Evolutionary conservation across 495 filamentous ascomycete genomes (phyloP).

Genomic region (Letharia lupina): DNA sequence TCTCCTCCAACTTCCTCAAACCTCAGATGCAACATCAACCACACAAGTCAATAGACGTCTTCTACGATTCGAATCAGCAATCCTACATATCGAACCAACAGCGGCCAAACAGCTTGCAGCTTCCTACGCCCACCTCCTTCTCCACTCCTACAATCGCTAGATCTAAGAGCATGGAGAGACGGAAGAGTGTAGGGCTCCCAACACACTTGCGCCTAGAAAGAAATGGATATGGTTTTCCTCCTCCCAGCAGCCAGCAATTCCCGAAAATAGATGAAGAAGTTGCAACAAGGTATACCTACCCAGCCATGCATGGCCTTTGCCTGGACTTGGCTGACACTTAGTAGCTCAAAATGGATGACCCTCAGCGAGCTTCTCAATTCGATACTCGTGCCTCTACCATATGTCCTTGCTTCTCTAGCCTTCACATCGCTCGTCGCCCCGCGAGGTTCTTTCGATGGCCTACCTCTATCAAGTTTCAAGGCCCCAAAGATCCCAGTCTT

Average conservation of each 20-base stretch:
- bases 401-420: conserved; percentile 18
- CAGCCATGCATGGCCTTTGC: neutral
- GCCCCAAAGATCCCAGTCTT: neutral
- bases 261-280: conserved; percentile 4
- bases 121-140: conserved; percentile 18
- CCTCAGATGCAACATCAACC: conserved; percentile 11
- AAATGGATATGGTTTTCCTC: conserved; percentile 22
- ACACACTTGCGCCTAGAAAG: conserved; percentile 22
- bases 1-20: conserved; percentile 5
- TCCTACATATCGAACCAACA: conserved; percentile 3
- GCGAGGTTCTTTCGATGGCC: neutral
- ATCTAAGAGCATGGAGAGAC: conserved; percentile 24
- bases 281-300: conserved; percentile 10
- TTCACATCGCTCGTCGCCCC: neutral
- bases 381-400: conserved; percentile 32
- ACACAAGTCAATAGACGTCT: conserved; percentile 7
- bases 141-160: conserved; percentile 17
- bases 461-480: neutral
- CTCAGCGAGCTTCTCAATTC: conserved; percentile 29
- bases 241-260: conserved; percentile 10
- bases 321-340: conserved; percentile 5
- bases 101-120: conserved; percentile 7
- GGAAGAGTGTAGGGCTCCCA: conserved; percentile 26
- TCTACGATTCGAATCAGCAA: neutral
- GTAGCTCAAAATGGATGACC: conserved; percentile 25